Base-by-base conservation (phyloP, 78 protist genomes). In the slime mould (Dictyostelium discoideum) region DNA sequence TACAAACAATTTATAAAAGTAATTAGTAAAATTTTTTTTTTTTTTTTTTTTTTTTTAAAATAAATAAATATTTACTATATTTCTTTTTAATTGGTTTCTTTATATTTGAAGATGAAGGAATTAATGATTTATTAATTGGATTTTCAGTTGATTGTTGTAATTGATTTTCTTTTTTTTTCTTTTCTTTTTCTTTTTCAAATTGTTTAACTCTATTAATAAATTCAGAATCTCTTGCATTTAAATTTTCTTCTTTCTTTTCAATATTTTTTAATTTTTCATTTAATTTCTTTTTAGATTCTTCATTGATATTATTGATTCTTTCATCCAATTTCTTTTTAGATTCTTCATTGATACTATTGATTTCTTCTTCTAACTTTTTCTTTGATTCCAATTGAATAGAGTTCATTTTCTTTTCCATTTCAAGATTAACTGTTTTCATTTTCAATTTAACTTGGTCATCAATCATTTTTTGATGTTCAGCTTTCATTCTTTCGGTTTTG, bases 321-420 rank as follows among this genome's bases (percentile, higher is more conserved):
- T 84, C 78, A 24, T 84, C 87, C 13, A 60, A 37, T 63, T 84
- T 82, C 44, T 90, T 85, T 82, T 82, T 65, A 5, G 50, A 32
- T 72, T 82, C 86, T 40, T 72, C 50, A 29, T 83, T 78, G 4
- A 90, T 76, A n/a, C 22, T 86, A n/a, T 82, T 90, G 13, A 82
- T 39, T 44, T 88, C 82, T 10, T 79, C 63, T 39, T 88, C 72
- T 24, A 88, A 29, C 46, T 57, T 42, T 80, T 72, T 88, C 26
- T 88, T 50, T 16, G 85, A 40, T 37, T 88, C 54, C 9, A 80
- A 46, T 9, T 80, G 86, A 0, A 88, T 24, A 29, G 13, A 42
- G 16, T 88, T 88, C 22, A 88, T n/a, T 72, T 90, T 67, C 76
- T 82, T 90, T 46, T 90, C 67, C 18, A 69, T 69, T 46, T 90